Evolutionary conservation across 179 eudicot genomes (phyloP), one percentile per base, ranked within the genome.

Genomic region (Sideroxylon spinosum): DNA sequence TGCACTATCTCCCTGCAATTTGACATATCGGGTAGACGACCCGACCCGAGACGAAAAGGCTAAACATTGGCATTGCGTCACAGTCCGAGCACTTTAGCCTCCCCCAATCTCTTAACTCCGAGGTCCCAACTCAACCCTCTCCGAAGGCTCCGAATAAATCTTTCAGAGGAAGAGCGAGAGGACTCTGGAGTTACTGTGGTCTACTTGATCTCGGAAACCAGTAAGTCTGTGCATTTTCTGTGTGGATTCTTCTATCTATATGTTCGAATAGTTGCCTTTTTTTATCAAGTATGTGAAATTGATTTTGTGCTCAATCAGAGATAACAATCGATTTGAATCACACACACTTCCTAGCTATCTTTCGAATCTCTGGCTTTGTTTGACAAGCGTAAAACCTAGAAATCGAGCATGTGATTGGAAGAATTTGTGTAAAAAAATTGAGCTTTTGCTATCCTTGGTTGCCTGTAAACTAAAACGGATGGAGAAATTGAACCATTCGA

Each of bases 381-480:
- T 46, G 2, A 70, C 29, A 70, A 70, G 49, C 46, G 32, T 49
- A 8, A 49, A 28, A n/a, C 63, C 63, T 59, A 5, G 63, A 59
- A 59, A 49, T 48, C 11, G 32, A 70, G 73, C 59, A 70, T 29
- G 53, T 68, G 48, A 9, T 68, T 68, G 72, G 2, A 19, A 68
- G 44, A 23, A 68, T 44, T 12, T 68, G 56, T 0, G 73, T 37
- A 25, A 70, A 70, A 70, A 70, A n/a, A 29, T 70, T 6, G 11
- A 48, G 57, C 20, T 13, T 49, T 6, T 70, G 73, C 29, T 32
- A 7, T 7, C 10, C 29, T 29, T 65, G 46, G 9, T 70, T 52
- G 52, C 19, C 11, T 23, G 26, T 49, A 50, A 20, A 69, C 10
- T 50, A 69, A 10, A 20, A 0, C 16, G 55, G 17, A 48, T 46